These are phyloP conservation scores for Rhodotorula sp. DNA, from an alignment of 1,284 basidiomycete genomes.

Conservation along the genomic window DNA sequence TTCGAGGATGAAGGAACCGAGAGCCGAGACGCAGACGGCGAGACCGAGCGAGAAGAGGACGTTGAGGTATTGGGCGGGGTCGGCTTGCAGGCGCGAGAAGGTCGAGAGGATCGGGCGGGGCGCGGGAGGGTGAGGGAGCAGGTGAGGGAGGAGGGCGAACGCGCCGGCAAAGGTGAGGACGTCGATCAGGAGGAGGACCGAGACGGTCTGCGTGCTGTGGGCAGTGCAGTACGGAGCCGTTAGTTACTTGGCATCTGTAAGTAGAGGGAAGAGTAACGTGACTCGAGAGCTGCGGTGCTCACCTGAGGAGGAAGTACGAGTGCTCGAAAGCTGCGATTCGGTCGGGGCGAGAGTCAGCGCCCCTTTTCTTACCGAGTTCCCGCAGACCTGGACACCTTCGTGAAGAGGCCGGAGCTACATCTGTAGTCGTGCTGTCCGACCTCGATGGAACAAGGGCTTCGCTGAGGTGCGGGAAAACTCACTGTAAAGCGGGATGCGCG, in stretches of 20 bases:
- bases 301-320: conserved; percentile 39
- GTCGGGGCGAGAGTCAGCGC: no score
- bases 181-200: conserved; percentile 34
- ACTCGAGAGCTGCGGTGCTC: no score
- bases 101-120: conserved; percentile 17
- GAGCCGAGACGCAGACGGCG: conserved; percentile 13
- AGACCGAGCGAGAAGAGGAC: conserved; percentile 22
- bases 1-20: conserved; percentile 27
- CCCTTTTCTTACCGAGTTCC: no score
- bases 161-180: conserved; percentile 23
- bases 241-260: no score
- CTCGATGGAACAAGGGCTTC: no score
- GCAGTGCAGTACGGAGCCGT: no score
- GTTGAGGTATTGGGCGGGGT: conserved; percentile 27
- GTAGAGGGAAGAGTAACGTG: no score
- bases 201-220: conserved; percentile 18
- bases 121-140: conserved; percentile 28
- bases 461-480: neutral
- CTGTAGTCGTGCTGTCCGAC: no score
- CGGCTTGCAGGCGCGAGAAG: conserved; percentile 14
- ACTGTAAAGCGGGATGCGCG: conserved; percentile 31
- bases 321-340: conserved; percentile 26
- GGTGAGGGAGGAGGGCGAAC: conserved; percentile 23
- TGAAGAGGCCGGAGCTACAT: no score
- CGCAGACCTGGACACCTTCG: neutral